Percentiles rank a stretch among this genome's conserved stretches.
phyloP scores from a whole-genome alignment of 345 rosid genomes.

The Citrus medica region DNA sequence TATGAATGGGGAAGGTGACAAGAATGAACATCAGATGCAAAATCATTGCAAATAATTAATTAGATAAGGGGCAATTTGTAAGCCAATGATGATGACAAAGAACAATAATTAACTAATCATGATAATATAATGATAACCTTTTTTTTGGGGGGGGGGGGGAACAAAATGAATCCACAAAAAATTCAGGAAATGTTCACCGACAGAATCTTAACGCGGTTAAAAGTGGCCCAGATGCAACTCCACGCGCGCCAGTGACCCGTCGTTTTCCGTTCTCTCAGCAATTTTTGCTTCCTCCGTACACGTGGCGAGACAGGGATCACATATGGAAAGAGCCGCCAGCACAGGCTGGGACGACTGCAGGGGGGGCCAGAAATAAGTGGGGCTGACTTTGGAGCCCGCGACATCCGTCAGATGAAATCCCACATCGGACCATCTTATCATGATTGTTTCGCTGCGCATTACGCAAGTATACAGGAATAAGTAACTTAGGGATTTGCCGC shows the following conservation, averaged over 20 bases:
- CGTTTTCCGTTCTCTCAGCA: neutral
- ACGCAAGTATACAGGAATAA: no score
- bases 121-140: neutral
- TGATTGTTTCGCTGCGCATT: no score
- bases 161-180: neutral
- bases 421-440: neutral
- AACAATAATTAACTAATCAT: neutral
- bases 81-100: neutral
- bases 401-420: neutral
- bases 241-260: neutral
- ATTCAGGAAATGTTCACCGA: neutral
- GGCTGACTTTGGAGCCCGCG: neutral
- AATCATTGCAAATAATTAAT: neutral
- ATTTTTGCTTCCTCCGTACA: neutral
- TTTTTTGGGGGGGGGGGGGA: no score
- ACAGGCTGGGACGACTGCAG: neutral
- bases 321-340: neutral
- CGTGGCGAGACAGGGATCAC: slow-evolving; percentile 15
- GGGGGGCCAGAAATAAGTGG: neutral
- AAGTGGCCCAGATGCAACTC: neutral
- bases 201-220: slow-evolving; percentile 3
- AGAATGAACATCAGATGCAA: neutral
- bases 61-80: neutral
- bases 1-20: no score
- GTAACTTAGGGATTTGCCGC: no score